Evolutionary conservation across 176 grass and related monocot genomes (phyloP).

Genomic region (Areca catechu): DNA sequence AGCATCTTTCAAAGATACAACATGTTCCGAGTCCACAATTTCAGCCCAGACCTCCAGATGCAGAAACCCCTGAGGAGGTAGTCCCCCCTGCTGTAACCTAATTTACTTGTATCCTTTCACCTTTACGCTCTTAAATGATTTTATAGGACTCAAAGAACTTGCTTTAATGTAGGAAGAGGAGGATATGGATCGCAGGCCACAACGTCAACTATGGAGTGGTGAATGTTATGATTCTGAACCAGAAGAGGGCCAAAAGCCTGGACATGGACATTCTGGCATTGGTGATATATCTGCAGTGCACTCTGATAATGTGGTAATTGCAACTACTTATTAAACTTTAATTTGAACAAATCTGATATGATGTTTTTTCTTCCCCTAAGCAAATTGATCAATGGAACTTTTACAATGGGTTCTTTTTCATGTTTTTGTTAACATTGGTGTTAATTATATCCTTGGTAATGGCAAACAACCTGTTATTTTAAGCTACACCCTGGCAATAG

Average conservation of each 20-base stretch:
- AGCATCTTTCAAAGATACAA: constrained; percentile 15
- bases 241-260: neutral
- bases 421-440: too few relatives aligned
- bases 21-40: constrained; percentile 18
- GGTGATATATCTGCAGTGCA: too few relatives aligned
- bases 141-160: neutral
- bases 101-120: neutral
- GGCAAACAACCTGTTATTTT: too few relatives aligned
- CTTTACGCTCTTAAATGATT: neutral
- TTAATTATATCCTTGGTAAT: too few relatives aligned
- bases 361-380: too few relatives aligned
- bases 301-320: too few relatives aligned
- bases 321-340: too few relatives aligned
- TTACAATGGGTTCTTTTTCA: too few relatives aligned
- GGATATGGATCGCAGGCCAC: constrained; percentile 5
- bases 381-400: too few relatives aligned
- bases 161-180: constrained; percentile 5
- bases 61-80: constrained; percentile 12
- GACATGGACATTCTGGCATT: neutral
- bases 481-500: too few relatives aligned
- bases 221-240: constrained; percentile 3
- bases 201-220: neutral
- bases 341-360: too few relatives aligned
- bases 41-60: constrained; percentile 13
- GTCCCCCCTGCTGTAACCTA: neutral